Conservation (phyloP, 495 filamentous ascomycete species). For the Penicillium cataractarum region DNA sequence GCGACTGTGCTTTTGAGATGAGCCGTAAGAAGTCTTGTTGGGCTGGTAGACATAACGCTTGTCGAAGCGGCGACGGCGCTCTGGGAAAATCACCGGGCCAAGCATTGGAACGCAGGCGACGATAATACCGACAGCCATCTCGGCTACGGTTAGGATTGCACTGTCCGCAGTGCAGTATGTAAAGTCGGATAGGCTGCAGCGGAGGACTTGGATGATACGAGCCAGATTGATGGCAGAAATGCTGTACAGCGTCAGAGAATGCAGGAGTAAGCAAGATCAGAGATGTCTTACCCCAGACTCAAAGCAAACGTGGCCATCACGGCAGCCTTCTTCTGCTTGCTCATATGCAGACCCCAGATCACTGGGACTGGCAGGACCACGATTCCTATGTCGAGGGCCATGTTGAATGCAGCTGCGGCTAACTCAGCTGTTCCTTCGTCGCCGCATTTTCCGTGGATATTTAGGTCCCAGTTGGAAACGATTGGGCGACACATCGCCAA, state of each 20-base stretch:
- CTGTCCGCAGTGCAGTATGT: constrained; percentile 19
- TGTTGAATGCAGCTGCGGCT: constrained; percentile 27
- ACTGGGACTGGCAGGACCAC: constrained; percentile 25
- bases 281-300: constrained; percentile 18
- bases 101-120: constrained; percentile 25
- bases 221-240: constrained; percentile 24
- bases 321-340: constrained; percentile 19
- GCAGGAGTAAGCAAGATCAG: not conserved
- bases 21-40: not conserved
- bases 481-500: constrained; percentile 26
- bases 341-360: constrained; percentile 22
- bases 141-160: constrained; percentile 22
- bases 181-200: constrained; percentile 14
- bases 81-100: constrained; percentile 19
- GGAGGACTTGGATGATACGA: constrained; percentile 21
- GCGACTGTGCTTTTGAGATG: not conserved
- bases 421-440: constrained; percentile 18
- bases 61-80: not conserved
- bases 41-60: constrained; percentile 1
- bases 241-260: not conserved
- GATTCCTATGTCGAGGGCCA: constrained; percentile 22
- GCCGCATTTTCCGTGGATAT: constrained; percentile 19
- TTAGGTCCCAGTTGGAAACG: constrained; percentile 24
- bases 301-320: constrained; percentile 19
- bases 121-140: constrained; percentile 21